Evolutionary conservation across 768 basidiomycete species (phyloP), one percentile per base, ranked within the genome.

Genomic region (Agrocybe praecox): DNA sequence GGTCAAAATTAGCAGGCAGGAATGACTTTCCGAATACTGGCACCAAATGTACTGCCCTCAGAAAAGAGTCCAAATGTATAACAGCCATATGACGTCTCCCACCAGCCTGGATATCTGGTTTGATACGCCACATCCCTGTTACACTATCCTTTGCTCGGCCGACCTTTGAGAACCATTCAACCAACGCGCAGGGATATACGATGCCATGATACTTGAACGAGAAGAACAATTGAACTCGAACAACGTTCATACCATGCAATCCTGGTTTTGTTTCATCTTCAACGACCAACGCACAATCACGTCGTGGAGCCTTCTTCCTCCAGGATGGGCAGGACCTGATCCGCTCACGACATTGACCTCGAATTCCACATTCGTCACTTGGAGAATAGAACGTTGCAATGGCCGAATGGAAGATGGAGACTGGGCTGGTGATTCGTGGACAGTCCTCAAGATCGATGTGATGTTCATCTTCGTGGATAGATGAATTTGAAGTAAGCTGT

Each of bases 361-460:
- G 48, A 14, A 62, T 49, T 6, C 73, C 71, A 53, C 59, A 67
- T 17, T 55, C 42, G 53, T 75, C 64, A 65, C 74, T 75, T 24
- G 74, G 74, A n/a, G 73, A 69, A 61, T 65, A 68, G 49, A 67
- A 73, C 2, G 23, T 57, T 4, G 72, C 62, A n/a, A 33, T 17
- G 5, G 74, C 73, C 12, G 72, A 72, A 24, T 52, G 57, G 51
- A 64, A 74, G 12, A 68, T 46, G 21, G 52, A 49, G 29, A 72
- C 55, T 19, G 48, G 61, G 2, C 55, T 53, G 22, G 46, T 22
- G 24, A 66, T 22, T n/a, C 64, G 50, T 14, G 19, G 33, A 34
- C 15, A 15, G 33, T 34, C 33, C 15, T 34, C 33, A 15, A 34
- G 33, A n/a, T n/a, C n/a, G n/a, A n/a, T n/a, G n/a, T n/a, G n/a